These are phyloP conservation scores for Ampelocalamus luodianensis DNA, from an alignment of 176 grass and related monocot genomes.

Conservation along the genomic window DNA sequence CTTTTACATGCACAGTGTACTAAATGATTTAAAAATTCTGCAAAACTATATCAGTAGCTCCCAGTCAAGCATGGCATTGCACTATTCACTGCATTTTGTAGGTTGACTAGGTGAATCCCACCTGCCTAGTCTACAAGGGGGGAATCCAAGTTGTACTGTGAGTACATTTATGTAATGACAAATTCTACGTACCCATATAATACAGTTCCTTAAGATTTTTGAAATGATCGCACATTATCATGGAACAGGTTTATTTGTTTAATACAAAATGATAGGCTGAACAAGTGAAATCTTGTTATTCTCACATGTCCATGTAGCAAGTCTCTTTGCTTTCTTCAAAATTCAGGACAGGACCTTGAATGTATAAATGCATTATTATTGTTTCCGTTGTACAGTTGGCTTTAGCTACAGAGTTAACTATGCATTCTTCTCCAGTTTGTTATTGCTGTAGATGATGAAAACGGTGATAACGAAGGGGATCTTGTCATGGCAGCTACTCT, in stretches of 20 bases:
- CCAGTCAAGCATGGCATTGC: neutral
- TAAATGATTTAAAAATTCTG: neutral
- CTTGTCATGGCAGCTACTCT: slow-evolving; percentile 82
- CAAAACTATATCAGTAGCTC: neutral
- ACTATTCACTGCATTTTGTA: neutral
- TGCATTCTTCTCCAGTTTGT: slow-evolving; percentile 91
- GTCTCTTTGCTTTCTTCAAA: neutral
- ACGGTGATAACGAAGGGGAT: slow-evolving; percentile 66
- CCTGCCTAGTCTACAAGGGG: neutral
- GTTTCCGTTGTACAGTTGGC: neutral
- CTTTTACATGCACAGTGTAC: neutral
- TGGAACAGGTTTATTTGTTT: neutral
- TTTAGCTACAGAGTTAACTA: slow-evolving; percentile 51
- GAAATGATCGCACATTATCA: neutral
- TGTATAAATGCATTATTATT: neutral
- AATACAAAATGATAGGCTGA: neutral
- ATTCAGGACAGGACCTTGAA: slow-evolving; percentile 4
- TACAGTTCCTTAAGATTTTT: neutral
- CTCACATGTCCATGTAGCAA: neutral
- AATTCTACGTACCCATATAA: neutral
- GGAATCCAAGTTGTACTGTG: neutral
- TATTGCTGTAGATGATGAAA: slow-evolving; percentile 96
- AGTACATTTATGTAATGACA: neutral
- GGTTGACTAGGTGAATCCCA: slow-evolving; percentile 1
- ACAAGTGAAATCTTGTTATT: neutral